phyloP scores from a whole-genome alignment of 2,329 filamentous ascomycete genomes.

The Aspergillus piperis region DNA sequence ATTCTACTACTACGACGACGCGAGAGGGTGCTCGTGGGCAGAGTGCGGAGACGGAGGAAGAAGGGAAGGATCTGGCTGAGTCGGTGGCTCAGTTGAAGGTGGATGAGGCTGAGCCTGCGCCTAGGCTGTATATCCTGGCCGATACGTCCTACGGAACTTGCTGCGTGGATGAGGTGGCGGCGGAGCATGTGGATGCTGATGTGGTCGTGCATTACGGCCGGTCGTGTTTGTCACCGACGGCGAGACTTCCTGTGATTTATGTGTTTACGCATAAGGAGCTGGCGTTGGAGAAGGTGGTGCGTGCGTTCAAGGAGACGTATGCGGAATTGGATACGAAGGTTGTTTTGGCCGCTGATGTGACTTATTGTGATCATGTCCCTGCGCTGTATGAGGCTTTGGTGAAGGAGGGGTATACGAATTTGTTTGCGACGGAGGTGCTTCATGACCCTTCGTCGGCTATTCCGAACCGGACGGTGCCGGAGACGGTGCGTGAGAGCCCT shows the following conservation, averaged over 20 bases:
- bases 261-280: conserved; percentile 79
- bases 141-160: conserved; percentile 97
- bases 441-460: conserved; percentile 78
- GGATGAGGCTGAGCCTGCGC: conserved; percentile 28
- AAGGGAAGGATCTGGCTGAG: conserved; percentile 24
- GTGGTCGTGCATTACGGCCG: conserved; percentile 93
- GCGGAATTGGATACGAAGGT: conserved; percentile 63
- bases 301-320: conserved; percentile 70
- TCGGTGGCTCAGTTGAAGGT: conserved; percentile 31
- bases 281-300: conserved; percentile 59
- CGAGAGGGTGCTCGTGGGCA: conserved; percentile 22
- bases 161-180: conserved; percentile 95
- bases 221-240: conserved; percentile 87
- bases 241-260: conserved; percentile 82
- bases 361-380: conserved; percentile 74
- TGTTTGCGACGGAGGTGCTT: conserved; percentile 71
- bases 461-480: conserved; percentile 76
- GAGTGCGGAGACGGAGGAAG: conserved; percentile 3
- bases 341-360: conserved; percentile 85
- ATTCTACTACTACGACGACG: conserved; percentile 12
- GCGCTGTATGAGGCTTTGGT: conserved; percentile 58
- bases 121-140: conserved; percentile 75
- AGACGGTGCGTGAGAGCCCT: conserved; percentile 47
- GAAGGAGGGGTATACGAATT: conserved; percentile 65
- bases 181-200: conserved; percentile 87